Evolutionary conservation across 441 rosid genomes (phyloP).

Genomic region (Eutrema salsugineum): DNA sequence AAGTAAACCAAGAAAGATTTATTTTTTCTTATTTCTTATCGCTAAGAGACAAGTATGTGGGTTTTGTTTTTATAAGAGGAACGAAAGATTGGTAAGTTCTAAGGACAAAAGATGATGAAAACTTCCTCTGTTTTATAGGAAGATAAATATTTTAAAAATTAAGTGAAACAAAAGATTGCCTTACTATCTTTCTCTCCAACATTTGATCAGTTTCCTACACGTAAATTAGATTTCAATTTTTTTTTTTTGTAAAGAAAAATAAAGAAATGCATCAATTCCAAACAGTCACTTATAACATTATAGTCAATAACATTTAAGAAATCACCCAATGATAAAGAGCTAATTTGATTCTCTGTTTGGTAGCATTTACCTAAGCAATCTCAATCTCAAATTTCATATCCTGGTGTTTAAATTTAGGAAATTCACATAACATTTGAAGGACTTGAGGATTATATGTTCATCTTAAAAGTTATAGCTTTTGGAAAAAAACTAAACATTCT

Average conservation of each 20-base stretch:
- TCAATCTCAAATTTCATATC: neutral
- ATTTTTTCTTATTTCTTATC: neutral
- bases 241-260: too few species aligned
- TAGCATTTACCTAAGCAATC: neutral
- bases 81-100: constrained; percentile 33
- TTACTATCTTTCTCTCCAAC: constrained; percentile 22
- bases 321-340: neutral
- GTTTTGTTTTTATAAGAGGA: constrained; percentile 34
- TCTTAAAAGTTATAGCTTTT: neutral
- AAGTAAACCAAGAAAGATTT: constrained; percentile 42
- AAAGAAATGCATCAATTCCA: neutral
- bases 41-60: constrained; percentile 33
- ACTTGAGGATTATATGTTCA: neutral
- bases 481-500: too few species aligned
- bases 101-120: constrained; percentile 55
- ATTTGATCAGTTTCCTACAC: constrained; percentile 1
- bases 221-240: neutral
- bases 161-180: constrained; percentile 22
- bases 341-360: neutral
- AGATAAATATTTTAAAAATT: neutral
- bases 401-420: neutral
- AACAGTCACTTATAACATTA: neutral
- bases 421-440: neutral
- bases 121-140: constrained; percentile 23
- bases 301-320: neutral